Evolutionary conservation across 257 asterid species (phyloP).

Genomic region (Rehmannia glutinosa): DNA sequence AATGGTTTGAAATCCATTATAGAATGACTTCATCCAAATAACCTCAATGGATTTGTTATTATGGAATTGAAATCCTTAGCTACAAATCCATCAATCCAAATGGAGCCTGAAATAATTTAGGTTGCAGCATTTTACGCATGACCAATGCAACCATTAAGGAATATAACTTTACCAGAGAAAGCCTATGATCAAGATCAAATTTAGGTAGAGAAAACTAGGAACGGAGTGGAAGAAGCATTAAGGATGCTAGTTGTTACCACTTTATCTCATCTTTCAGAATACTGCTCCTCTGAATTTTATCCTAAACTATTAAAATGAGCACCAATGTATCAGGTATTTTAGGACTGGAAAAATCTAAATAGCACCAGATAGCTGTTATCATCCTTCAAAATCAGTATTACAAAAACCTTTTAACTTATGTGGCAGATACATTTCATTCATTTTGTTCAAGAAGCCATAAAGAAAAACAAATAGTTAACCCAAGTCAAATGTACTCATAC

Average conservation of each 20-base stretch:
- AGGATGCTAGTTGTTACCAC: neutral
- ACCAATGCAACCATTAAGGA: neutral
- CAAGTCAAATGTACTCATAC: conserved; percentile 7
- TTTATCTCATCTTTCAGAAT: neutral
- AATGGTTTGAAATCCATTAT: no score
- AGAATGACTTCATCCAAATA: no score
- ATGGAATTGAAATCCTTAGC: no score
- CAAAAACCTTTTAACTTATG: neutral
- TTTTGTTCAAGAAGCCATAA: neutral
- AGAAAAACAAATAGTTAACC: neutral
- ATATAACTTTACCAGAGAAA: neutral
- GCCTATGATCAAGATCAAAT: neutral
- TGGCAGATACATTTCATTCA: neutral
- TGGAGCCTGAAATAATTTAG: neutral
- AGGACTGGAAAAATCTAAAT: neutral
- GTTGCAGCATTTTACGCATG: neutral
- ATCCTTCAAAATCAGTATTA: neutral
- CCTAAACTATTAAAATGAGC: neutral
- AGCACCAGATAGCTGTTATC: neutral
- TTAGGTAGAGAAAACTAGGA: neutral
- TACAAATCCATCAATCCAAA: no score
- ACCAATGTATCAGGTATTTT: neutral
- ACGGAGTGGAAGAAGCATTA: neutral
- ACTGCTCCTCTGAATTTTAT: neutral
- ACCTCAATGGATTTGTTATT: no score